Conservation (phyloP, 352 stramenopile species). For the Achlya hypogyna region DNA sequence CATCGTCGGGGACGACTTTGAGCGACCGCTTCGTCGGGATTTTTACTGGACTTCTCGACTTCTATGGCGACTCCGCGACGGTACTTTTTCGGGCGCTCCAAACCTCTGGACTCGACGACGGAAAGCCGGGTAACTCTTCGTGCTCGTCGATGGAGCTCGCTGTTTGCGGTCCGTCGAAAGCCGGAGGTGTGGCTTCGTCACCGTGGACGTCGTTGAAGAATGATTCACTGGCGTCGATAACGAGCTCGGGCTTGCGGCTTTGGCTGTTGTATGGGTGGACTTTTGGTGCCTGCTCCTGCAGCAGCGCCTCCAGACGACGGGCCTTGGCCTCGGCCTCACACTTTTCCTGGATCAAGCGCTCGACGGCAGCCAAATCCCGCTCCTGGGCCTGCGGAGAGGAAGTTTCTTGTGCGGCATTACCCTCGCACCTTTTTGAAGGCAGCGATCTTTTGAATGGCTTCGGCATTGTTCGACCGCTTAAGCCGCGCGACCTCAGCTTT, state of each 20-base stretch:
- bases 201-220: background rate
- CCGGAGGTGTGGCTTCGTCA: background rate
- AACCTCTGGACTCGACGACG: too few relatives aligned
- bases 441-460: background rate
- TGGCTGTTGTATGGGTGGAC: background rate
- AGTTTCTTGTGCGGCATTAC: too few relatives aligned
- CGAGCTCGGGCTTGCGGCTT: background rate
- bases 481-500: too few relatives aligned
- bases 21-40: too few relatives aligned
- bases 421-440: background rate
- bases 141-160: conserved; percentile 10
- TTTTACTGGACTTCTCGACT: too few relatives aligned
- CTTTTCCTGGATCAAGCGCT: conserved; percentile 10
- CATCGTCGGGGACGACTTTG: background rate
- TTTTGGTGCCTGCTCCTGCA: background rate
- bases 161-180: conserved; percentile 4
- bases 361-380: conserved; percentile 11
- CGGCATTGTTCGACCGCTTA: too few relatives aligned
- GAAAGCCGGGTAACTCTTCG: too few relatives aligned
- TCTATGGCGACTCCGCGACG: too few relatives aligned
- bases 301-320: background rate
- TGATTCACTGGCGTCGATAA: background rate
- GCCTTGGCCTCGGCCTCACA: background rate
- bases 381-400: conserved; percentile 1
- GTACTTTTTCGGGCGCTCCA: too few relatives aligned